Evolutionary conservation across 1,284 basidiomycete species (phyloP).

Genomic region (Clitocybe nebularis): DNA sequence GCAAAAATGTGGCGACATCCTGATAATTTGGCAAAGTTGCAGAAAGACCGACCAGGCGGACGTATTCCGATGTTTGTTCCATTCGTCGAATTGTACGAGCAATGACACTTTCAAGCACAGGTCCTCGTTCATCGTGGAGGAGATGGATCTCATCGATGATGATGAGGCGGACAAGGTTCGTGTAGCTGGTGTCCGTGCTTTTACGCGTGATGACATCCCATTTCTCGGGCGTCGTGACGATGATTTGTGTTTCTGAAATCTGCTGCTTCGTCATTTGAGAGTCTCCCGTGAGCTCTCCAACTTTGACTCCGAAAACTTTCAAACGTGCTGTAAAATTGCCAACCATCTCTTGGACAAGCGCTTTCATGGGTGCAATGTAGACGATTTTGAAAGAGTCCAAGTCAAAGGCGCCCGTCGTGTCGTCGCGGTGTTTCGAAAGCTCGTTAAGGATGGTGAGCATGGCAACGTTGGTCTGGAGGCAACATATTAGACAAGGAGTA

Average conservation of each 20-base stretch:
- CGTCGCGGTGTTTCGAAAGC: slow-evolving; percentile 81
- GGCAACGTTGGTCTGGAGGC: slow-evolving; percentile 89
- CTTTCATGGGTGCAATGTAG: slow-evolving; percentile 99
- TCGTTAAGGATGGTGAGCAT: slow-evolving; percentile 93
- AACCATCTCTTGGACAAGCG: slow-evolving; percentile 96
- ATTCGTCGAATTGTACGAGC: slow-evolving; percentile 90
- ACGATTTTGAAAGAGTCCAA: slow-evolving; percentile 95
- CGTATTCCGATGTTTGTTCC: slow-evolving; percentile 92
- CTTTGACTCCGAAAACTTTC: slow-evolving; percentile 77
- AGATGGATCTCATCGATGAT: slow-evolving; percentile 99
- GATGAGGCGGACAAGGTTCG: slow-evolving; percentile 93
- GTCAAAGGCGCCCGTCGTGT: slow-evolving; percentile 82
- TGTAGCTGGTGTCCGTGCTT: slow-evolving; percentile 95
- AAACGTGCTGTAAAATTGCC: slow-evolving; percentile 90
- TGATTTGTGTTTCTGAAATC: slow-evolving; percentile 96
- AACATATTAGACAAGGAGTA: slow-evolving; percentile 7
- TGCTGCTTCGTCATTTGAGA: slow-evolving; percentile 98
- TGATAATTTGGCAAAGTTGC: slow-evolving; percentile 98
- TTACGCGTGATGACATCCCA: slow-evolving; percentile 99
- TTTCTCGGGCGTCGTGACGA: slow-evolving; percentile 99
- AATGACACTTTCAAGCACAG: slow-evolving; percentile 92
- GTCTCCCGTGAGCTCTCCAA: slow-evolving; percentile 96
- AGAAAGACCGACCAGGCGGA: slow-evolving; percentile 92
- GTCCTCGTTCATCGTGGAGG: slow-evolving; percentile 97
- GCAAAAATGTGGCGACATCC: slow-evolving; percentile 98